Percentiles rank a stretch among this genome's conserved stretches.
phyloP scores from a whole-genome alignment of 306 rosid genomes.

The Prunus mira region DNA sequence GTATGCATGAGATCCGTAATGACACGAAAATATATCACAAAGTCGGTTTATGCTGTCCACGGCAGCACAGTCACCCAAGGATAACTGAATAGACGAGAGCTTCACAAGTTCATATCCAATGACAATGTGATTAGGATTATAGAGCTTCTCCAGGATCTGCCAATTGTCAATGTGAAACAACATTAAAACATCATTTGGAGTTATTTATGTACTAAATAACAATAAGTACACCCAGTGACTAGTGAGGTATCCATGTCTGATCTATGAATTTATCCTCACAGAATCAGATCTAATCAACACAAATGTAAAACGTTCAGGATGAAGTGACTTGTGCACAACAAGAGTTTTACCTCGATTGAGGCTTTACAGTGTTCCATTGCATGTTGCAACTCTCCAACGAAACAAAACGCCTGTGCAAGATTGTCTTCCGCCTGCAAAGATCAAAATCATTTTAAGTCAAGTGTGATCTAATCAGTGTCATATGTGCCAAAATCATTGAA shows the following conservation, averaged over 20 bases:
- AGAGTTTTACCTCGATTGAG: conserved; percentile 58
- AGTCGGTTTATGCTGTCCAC: conserved; percentile 43
- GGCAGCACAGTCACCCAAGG: conserved; percentile 44
- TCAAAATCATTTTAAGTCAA: conserved; percentile 13
- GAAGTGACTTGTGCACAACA: conserved; percentile 1
- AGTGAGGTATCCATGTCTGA: neutral
- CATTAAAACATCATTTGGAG: neutral
- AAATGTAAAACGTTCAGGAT: conserved; percentile 1
- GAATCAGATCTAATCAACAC: neutral
- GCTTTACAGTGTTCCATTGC: conserved; percentile 71
- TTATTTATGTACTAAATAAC: neutral
- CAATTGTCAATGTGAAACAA: conserved; percentile 11
- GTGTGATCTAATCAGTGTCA: neutral
- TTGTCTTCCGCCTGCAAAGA: conserved; percentile 76
- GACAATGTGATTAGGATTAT: conserved; percentile 64
- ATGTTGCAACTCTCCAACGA: conserved; percentile 47
- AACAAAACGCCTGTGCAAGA: conserved; percentile 76
- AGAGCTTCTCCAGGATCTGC: conserved; percentile 84
- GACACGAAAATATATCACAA: conserved; percentile 49
- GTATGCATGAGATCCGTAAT: conserved; percentile 64
- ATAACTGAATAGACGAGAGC: conserved; percentile 73
- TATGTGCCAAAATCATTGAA: neutral
- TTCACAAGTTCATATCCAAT: conserved; percentile 85
- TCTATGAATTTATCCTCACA: neutral
- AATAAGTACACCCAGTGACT: neutral